Evolutionary conservation across 2,329 filamentous ascomycete genomes (phyloP), one percentile per base, ranked within the genome.

Genomic region (Fragosphaeria purpurea): DNA sequence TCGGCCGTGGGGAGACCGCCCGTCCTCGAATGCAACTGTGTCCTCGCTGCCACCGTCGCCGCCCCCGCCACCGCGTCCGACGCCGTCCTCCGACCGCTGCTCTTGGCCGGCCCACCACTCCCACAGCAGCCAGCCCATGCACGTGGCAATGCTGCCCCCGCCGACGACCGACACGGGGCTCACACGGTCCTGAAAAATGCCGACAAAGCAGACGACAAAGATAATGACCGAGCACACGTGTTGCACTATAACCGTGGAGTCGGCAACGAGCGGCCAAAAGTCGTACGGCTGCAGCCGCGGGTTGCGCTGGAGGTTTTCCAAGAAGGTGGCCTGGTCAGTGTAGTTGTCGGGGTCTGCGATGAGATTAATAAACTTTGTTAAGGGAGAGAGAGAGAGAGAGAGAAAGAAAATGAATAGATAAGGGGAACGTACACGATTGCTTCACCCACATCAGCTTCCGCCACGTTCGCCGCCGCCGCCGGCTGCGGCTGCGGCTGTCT

Each of bases 401-500:
- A 13, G 46, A 40, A 12, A 22, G 13, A 8, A 31, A 40, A 46
- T 9, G 12, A 9, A 4, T 22, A 22, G 13, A 12, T 41, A 31
- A 35, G 38, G n/a, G 30, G 9, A 9, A 68, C 82, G 57, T 71
- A 90, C 86, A 95, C 37, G 86, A 87, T 65, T 97, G 93, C 69
- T 95, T 95, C 62, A 98, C 90, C 93, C 93, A 98, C 50, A 98
- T 77, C 57, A 98, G 70, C 72, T 97, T 97, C 75, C 94, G 95
- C 87, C 91, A 97, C 9, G 80, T 80, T 47, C 81, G 79, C 62
- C 83, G 75, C 60, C 81, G 75, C 42, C 62, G 61, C 44, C 85
- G 76, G 58, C 83, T 86, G 46, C 80, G 72, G 57, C 80, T 85
- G 13, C 81, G 74, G 41, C 76, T 76, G 50, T 77, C 70, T 44